Evolutionary conservation across 1,139 yeast species (phyloP), one percentile per base, ranked within the genome.

Genomic region (Magnusiomyces clavatus): DNA sequence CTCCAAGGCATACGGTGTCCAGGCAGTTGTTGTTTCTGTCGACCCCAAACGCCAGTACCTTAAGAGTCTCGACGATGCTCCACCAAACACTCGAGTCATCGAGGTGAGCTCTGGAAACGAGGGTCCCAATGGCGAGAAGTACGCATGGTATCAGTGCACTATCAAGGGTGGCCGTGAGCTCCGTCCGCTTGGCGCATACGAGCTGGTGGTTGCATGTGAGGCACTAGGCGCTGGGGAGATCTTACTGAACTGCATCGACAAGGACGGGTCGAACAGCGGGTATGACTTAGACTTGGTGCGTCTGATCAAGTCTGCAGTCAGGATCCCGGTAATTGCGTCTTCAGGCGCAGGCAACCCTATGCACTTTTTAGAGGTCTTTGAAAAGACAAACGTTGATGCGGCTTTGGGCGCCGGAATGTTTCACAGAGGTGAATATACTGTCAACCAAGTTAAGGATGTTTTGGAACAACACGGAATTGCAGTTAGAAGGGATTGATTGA

Each of bases 351-450:
- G 98, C 46, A 80, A 74, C 41, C 98, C 98, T 2, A 77, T 74
- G 53, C 97, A 92, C 70, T 92, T 92, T 67, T 80, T 79, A 58
- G 88, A 90, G 59, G 98, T 88, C 0, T 92, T 92, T 64, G 75
- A 75, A 49, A 76, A 82, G 46, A 88, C 97, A 34, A 77, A 80
- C 2, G 84, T 92, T 1, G 98, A 92, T 70, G 98, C 98, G 47
- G 97, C 98, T 12, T 75, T 92, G 51, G 98, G 98, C 35, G 98
- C 98, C 2, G 98, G 98, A 46, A 83, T 92, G 81, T 92, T 92
- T 74, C 98, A 92, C 73, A 77, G 97, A 64, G 92, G 86, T 31
- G 97, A 90, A 63, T 92, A 83, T 68, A 82, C 87, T 14, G 97
- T 92, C 13, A 77, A 78, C 52, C 83, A 89, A 51, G 96, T 92